phyloP scores from a whole-genome alignment of 495 filamentous ascomycete genomes.

The Wilcoxina mikolae region DNA sequence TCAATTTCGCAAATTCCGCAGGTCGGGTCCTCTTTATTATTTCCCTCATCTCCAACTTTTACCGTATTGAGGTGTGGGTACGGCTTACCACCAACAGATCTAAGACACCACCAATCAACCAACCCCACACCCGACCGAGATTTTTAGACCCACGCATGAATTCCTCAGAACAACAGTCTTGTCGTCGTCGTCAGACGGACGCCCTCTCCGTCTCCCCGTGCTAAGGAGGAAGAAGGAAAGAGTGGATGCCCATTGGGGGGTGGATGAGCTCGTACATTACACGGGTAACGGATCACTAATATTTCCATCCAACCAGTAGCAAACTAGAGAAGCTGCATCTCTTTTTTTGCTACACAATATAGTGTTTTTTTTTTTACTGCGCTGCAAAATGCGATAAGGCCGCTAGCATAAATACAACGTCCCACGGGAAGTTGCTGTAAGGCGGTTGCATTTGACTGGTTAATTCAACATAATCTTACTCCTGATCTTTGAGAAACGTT shows the following conservation, averaged over 20 bases:
- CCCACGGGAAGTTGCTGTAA: too few species aligned
- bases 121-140: not conserved
- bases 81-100: not conserved
- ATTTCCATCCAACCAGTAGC: not conserved
- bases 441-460: too few species aligned
- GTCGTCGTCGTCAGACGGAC: not conserved
- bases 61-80: not conserved
- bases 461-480: too few species aligned
- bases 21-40: not conserved
- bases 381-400: too few species aligned
- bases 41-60: not conserved
- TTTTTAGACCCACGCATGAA: not conserved
- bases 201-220: not conserved
- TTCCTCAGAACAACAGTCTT: too few species aligned
- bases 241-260: not conserved
- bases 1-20: not conserved
- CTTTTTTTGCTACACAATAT: too few species aligned
- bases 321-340: too few species aligned
- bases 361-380: too few species aligned
- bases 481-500: too few species aligned
- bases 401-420: too few species aligned
- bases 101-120: not conserved
- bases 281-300: not conserved
- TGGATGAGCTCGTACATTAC: not conserved
- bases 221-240: not conserved